Evolutionary conservation across 208 protist genomes (phyloP).

Genomic region (Paratrypanosoma confusum): DNA sequence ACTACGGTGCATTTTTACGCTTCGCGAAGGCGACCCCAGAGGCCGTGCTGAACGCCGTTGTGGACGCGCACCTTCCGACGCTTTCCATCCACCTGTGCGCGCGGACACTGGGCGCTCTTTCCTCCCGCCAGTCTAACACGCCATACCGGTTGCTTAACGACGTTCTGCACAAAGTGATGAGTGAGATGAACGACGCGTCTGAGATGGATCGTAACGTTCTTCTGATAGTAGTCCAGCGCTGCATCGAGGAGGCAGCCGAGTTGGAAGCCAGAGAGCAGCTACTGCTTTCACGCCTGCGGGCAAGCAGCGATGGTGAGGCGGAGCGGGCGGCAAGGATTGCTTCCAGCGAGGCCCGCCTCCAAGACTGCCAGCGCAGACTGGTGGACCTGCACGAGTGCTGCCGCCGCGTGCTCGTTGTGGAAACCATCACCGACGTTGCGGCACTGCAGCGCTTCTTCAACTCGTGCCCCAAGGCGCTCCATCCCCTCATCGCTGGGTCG

Average conservation of each 20-base stretch:
- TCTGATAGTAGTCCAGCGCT: constrained; percentile 59
- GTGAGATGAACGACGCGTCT: constrained; percentile 15
- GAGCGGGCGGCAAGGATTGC: neutral
- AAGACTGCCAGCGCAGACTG: constrained; percentile 6
- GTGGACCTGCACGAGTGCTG: constrained; percentile 34
- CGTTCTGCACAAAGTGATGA: constrained; percentile 31
- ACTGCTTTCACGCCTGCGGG: neutral
- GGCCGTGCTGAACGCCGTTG: constrained; percentile 31
- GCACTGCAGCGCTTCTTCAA: constrained; percentile 40
- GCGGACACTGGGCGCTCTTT: constrained; percentile 47
- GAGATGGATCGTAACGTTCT: constrained; percentile 50
- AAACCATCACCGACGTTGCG: constrained; percentile 33
- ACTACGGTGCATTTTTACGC: constrained; percentile 46
- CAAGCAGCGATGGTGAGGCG: neutral
- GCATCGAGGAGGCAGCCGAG: no score
- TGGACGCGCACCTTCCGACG: constrained; percentile 31
- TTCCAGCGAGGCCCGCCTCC: neutral
- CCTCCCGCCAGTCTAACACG: constrained; percentile 32
- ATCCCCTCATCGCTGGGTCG: constrained; percentile 19
- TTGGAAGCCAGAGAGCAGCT: neutral
- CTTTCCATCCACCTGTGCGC: constrained; percentile 54
- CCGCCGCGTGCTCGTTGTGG: constrained; percentile 47
- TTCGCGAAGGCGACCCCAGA: constrained; percentile 46
- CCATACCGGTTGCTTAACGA: constrained; percentile 24
- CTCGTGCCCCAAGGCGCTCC: constrained; percentile 35